Evolutionary conservation across 1,284 basidiomycete genomes (phyloP).

Genomic region (Cryptococcus hybrid): DNA sequence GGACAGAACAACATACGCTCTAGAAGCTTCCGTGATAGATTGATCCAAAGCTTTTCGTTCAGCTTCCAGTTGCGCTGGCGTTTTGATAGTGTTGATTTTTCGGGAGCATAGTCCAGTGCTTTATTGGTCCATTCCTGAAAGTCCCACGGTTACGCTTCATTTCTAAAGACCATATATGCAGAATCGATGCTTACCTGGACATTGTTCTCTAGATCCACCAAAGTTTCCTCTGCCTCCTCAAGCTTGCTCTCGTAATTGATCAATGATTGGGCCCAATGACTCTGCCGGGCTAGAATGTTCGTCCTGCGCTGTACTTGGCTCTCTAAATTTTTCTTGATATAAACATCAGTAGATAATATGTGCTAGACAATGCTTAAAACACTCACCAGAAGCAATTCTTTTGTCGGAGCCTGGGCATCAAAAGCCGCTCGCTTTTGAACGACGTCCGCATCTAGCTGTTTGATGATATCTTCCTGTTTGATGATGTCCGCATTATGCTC

Average conservation of each 20-base stretch:
- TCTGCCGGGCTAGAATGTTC: background rate
- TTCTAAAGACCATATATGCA: too few species aligned
- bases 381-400: background rate
- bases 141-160: background rate
- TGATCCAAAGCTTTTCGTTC: conserved; percentile 63
- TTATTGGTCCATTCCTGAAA: conserved; percentile 18
- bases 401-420: background rate
- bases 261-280: conserved; percentile 1
- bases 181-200: background rate
- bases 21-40: conserved; percentile 68
- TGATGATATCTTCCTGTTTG: background rate
- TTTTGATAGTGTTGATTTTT: conserved; percentile 60
- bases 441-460: background rate
- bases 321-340: too few species aligned
- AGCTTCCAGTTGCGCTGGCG: conserved; percentile 58
- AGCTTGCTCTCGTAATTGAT: conserved; percentile 1
- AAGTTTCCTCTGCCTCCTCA: background rate
- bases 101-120: conserved; percentile 51
- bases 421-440: background rate
- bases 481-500: conserved; percentile 4
- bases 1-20: conserved; percentile 53
- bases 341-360: too few species aligned
- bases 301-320: background rate
- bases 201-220: background rate
- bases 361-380: background rate